phyloP scores from a whole-genome alignment of 768 basidiomycete genomes.

The Tylopilus vinaceipallidus region DNA sequence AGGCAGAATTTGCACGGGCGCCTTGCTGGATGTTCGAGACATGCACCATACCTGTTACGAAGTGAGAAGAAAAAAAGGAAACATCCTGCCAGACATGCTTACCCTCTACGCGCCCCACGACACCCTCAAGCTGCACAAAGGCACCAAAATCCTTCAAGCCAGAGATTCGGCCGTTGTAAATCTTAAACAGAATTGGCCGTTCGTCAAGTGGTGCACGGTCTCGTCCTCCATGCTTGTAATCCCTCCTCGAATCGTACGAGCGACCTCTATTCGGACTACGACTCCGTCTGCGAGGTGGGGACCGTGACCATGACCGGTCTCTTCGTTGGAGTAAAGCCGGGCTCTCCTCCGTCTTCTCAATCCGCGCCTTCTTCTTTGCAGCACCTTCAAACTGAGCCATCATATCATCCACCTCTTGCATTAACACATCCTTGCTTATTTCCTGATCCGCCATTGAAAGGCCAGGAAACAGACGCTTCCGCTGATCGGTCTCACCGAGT shows the following conservation, averaged over 20 bases:
- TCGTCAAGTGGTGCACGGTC: slow-evolving; percentile 58
- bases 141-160: slow-evolving; percentile 95
- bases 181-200: slow-evolving; percentile 87
- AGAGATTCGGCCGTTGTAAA: slow-evolving; percentile 84
- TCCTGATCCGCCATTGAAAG: slow-evolving; percentile 77
- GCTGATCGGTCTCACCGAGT: slow-evolving; percentile 62
- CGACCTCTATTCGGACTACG: slow-evolving; percentile 61
- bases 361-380: slow-evolving; percentile 56
- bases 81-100: slow-evolving; percentile 25
- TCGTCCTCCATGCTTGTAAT: slow-evolving; percentile 40
- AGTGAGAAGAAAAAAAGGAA: slow-evolving; percentile 2
- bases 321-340: slow-evolving; percentile 62
- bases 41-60: slow-evolving; percentile 85
- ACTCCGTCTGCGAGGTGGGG: slow-evolving; percentile 51
- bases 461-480: slow-evolving; percentile 87
- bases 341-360: slow-evolving; percentile 42
- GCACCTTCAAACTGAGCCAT: slow-evolving; percentile 72
- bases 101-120: slow-evolving; percentile 88
- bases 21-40: slow-evolving; percentile 89
- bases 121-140: slow-evolving; percentile 87
- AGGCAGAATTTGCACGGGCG: slow-evolving; percentile 80
- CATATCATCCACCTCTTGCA: slow-evolving; percentile 88
- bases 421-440: slow-evolving; percentile 71
- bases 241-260: slow-evolving; percentile 41
- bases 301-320: slow-evolving; percentile 42